Evolutionary conservation across 2,329 filamentous ascomycete genomes (phyloP).

Genomic region (Emydomyces testavorans): DNA sequence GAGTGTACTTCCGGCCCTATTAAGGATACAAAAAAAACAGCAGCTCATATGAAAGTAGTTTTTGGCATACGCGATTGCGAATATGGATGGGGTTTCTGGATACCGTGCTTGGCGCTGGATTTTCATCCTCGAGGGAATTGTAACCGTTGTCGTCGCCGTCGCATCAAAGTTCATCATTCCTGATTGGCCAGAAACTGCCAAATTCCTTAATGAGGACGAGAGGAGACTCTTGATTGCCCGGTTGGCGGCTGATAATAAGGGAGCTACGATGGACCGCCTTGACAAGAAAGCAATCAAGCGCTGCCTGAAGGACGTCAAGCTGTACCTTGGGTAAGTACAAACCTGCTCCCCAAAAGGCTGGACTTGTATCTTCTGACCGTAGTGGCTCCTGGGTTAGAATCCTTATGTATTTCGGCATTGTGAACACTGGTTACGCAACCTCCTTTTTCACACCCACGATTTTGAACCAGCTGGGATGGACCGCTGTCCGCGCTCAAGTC

Average conservation of each 20-base stretch:
- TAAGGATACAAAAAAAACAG: background rate
- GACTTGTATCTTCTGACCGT: background rate
- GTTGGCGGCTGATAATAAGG: constrained; percentile 34
- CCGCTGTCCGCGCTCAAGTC: constrained; percentile 40
- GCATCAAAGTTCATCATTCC: constrained; percentile 41
- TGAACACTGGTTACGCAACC: constrained; percentile 38
- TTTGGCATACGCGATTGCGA: constrained; percentile 34
- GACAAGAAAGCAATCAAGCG: constrained; percentile 39
- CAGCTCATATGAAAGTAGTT: constrained; percentile 19
- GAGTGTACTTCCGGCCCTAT: constrained; percentile 13
- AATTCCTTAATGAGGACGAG: constrained; percentile 39
- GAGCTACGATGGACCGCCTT: constrained; percentile 43
- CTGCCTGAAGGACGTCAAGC: constrained; percentile 39
- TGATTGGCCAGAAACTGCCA: constrained; percentile 36
- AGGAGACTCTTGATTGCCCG: constrained; percentile 34
- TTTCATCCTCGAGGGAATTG: constrained; percentile 41
- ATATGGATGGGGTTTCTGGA: constrained; percentile 33
- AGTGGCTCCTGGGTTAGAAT: constrained; percentile 27
- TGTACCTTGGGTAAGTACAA: constrained; percentile 13
- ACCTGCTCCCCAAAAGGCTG: background rate
- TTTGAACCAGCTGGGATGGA: constrained; percentile 44
- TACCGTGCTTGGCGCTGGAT: constrained; percentile 38
- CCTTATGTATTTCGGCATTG: constrained; percentile 53
- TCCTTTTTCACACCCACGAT: constrained; percentile 36
- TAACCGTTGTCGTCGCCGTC: constrained; percentile 39